Evolutionary conservation across 2,329 filamentous ascomycete genomes (phyloP).

Genomic region (Elsinoe ampelina): DNA sequence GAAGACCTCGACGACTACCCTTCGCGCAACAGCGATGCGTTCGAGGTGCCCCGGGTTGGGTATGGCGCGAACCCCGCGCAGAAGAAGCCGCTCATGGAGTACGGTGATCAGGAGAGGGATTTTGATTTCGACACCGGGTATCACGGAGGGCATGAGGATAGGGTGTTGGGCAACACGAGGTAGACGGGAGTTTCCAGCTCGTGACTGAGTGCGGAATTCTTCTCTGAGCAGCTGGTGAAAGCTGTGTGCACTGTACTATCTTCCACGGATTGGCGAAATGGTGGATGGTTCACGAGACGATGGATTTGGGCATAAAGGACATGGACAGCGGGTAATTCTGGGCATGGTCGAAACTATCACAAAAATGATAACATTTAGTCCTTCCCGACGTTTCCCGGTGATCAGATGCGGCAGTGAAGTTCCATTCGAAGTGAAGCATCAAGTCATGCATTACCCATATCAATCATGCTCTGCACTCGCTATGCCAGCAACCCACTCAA

Average conservation of each 20-base stretch:
- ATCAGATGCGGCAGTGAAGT: not conserved
- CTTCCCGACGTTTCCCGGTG: not conserved
- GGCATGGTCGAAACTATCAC: not conserved
- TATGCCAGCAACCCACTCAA: not conserved
- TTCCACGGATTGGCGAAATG: not conserved
- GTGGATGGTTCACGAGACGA: not conserved
- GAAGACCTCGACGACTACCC: conserved; percentile 10
- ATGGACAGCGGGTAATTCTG: conserved; percentile 10
- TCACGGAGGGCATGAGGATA: conserved; percentile 23
- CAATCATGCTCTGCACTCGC: too few species aligned
- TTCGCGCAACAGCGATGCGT: conserved; percentile 24
- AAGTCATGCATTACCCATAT: too few species aligned
- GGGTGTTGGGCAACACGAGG: conserved; percentile 8
- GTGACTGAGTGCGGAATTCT: not conserved
- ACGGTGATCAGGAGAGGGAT: conserved; percentile 23
- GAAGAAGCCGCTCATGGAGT: conserved; percentile 13
- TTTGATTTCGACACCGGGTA: conserved; percentile 34
- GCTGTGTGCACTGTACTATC: not conserved
- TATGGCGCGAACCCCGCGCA: conserved; percentile 17
- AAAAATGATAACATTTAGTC: conserved; percentile 9
- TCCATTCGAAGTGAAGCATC: not conserved
- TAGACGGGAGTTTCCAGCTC: not conserved
- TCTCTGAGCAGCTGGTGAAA: not conserved
- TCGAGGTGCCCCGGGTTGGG: conserved; percentile 23
- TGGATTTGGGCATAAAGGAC: not conserved